Base-by-base conservation (phyloP, 495 filamentous ascomycete genomes). In the Apodospora peruviana region DNA sequence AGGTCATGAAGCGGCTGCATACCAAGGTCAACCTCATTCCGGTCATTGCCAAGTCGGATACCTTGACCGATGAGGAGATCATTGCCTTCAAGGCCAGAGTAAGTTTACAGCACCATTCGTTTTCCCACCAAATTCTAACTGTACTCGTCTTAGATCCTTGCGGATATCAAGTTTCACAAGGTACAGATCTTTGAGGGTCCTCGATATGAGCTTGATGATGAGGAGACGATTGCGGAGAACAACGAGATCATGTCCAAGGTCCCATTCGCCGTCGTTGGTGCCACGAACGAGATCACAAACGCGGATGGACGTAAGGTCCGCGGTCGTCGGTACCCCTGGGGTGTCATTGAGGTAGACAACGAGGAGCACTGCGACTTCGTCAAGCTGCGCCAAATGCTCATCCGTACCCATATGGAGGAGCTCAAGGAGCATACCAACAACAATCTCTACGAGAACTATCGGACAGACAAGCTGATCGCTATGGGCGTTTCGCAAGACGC, bases 351-450 rank as follows among this genome's bases (percentile, higher is more conserved):
- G 73, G 93, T 98, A 53, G 93, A 98, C 73, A 98, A 98, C 69
- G 94, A 97, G 79, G 93, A 98, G 68, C 93, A 98, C 77, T 98
- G 93, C 70, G 93, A 98, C 72, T 98, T 98, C 55, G 94, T 97
- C 72, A 98, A 98, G 82, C 81, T 98, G 43, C 90, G 93, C 61
- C 93, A 98, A 70, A 98, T 98, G 93, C 82, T 98, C 59, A 97
- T 98, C 73, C 88, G 93, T 71, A 98, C 93, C 50, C 93, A 98
- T 81, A 98, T 98, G 93, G 93, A 98, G 65, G 93, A 98, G 76
- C 88, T 98, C 73, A 98, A 98, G 83, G 93, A 98, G 78, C 89
- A 97, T 80, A 98, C 93, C 69, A 98, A 96, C 84, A 97, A 98
- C 77, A 78, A 79, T 52, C 78, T 98, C 53, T 98, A 98, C 74